Conservation (phyloP, 164 flowering plant species). For the Tinospora cordifolia region DNA sequence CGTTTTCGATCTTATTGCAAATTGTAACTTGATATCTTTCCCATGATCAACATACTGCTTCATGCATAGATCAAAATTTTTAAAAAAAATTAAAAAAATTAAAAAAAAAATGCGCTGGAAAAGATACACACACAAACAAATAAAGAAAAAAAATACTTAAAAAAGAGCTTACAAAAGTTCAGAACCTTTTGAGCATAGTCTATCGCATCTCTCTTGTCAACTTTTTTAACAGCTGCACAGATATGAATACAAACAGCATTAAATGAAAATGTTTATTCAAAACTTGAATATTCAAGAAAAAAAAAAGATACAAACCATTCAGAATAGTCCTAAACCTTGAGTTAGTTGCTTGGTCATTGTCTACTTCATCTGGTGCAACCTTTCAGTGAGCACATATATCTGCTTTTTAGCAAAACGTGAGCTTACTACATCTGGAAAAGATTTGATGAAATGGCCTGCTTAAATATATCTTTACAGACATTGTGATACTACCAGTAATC, state of each 20-base stretch:
- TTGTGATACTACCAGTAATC: constrained; percentile 48
- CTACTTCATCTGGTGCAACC: too few species aligned
- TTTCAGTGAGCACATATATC: too few species aligned
- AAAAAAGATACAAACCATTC: constrained; percentile 55
- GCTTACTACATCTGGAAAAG: too few species aligned
- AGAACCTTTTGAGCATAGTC: constrained; percentile 84
- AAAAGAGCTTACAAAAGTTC: neutral
- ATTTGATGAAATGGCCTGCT: too few species aligned
- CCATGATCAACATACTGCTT: constrained; percentile 93
- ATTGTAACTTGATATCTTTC: constrained; percentile 87
- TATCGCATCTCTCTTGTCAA: constrained; percentile 93
- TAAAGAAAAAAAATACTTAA: constrained; percentile 5
- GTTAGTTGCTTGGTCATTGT: too few species aligned
- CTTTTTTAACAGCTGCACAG: constrained; percentile 82
- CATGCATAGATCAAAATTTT: constrained; percentile 19
- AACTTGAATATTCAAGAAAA: neutral
- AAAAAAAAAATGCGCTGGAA: neutral
- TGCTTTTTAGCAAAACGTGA: too few species aligned
- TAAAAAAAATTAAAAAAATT: too few species aligned
- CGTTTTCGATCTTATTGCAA: constrained; percentile 97
- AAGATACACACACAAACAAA: neutral
- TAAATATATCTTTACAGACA: too few species aligned
- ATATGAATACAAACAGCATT: constrained; percentile 9
- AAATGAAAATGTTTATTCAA: neutral
- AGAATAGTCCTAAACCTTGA: constrained; percentile 78